These are phyloP conservation scores for Zopfochytrium polystomum DNA, from an alignment of 371 early-diverging fungal species.

Conservation along the genomic window DNA sequence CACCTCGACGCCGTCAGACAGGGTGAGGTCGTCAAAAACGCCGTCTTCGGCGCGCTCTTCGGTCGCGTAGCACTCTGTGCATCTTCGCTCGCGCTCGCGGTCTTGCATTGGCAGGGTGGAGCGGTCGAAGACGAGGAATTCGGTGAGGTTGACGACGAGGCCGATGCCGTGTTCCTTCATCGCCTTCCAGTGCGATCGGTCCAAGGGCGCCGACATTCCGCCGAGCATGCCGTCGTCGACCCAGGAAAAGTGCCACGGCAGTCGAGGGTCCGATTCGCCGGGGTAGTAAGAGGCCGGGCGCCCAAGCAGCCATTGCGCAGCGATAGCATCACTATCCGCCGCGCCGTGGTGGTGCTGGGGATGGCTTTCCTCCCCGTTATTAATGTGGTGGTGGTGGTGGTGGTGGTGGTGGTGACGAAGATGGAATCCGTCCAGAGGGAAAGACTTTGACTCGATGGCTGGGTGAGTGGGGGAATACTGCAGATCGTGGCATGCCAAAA, in stretches of 20 bases:
- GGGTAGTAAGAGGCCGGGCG: too few species aligned
- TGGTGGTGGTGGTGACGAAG: too few species aligned
- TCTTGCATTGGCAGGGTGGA: neutral
- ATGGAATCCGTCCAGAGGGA: too few species aligned
- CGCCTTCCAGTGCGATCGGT: conserved; percentile 32
- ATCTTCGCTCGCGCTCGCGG: neutral
- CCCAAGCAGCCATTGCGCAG: too few species aligned
- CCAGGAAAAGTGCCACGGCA: conserved; percentile 43
- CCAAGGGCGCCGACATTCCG: conserved; percentile 33
- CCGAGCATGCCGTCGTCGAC: conserved; percentile 41
- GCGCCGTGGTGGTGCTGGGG: too few species aligned
- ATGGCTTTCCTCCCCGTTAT: too few species aligned
- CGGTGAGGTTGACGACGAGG: conserved; percentile 43
- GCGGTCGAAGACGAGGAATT: neutral
- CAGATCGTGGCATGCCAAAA: too few species aligned
- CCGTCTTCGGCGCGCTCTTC: conserved; percentile 25
- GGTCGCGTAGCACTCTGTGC: conserved; percentile 11
- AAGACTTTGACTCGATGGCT: too few species aligned
- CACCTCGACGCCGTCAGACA: conserved; percentile 12
- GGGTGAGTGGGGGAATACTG: too few species aligned
- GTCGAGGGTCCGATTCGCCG: conserved; percentile 19
- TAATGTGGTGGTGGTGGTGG: too few species aligned
- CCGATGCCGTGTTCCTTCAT: conserved; percentile 30
- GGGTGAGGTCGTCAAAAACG: conserved; percentile 33
- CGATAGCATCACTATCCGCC: too few species aligned